Evolutionary conservation across 306 rosid species (phyloP), one percentile per base, ranked within the genome.

Genomic region (Castanopsis chinensis): DNA sequence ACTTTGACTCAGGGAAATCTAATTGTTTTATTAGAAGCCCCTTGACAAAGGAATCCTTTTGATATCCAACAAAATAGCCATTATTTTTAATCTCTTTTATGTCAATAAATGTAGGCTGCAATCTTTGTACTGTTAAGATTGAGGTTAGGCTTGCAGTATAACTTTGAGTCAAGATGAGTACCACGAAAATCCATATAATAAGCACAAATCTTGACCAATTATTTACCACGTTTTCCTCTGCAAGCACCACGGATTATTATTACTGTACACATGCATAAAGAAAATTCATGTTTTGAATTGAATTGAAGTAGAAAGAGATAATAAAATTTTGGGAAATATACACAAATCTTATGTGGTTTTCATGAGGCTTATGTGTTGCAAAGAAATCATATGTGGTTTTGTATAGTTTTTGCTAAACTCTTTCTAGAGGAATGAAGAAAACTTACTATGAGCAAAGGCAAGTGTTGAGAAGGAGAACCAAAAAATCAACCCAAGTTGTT

Each of bases 71-170:
- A 12, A 18, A 68, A 28, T 59, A 82, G 21, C 71, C 79, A 4
- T 74, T 74, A 17, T 32, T 70, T 58, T 43, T 19, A 32, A 87
- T 77, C 74, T 84, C 80, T 19, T 55, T 75, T 27, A 77, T 72
- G 56, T 78, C 87, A 1, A 76, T 32, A 43, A 79, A 70, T 53
- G 78, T 76, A 0, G 90, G 90, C 27, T 75, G 85, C 20, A 80
- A 32, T 15, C 75, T 69, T 18, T 82, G 83, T 11, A 82, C 76
- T 1, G 91, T 80, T 9, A 87, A 78, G 21, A 85, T 65, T 14
- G 91, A 87, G 13, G 91, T 74, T 64, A 87, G 78, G 49, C 82
- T 85, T n/a, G 88, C 90, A 2, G 88, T 80, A 77, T 87, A 87
- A 85, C 87, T 84, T 61, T 87, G 88, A 8, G 86, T 82, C 13